These are phyloP conservation scores for Cercophora scortea DNA, from an alignment of 495 filamentous ascomycete genomes.

Conservation along the genomic window DNA sequence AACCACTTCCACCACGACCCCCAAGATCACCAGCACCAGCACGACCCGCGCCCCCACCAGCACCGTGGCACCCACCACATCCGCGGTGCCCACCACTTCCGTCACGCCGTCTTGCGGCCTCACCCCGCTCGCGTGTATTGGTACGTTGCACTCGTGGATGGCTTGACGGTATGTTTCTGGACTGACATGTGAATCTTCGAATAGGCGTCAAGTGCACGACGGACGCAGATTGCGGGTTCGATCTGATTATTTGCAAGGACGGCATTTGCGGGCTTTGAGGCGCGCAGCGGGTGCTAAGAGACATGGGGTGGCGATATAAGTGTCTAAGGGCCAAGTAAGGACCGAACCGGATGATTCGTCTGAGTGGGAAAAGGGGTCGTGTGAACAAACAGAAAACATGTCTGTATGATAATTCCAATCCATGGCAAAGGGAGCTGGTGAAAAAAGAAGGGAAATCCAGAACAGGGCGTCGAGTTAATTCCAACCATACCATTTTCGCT, in stretches of 20 bases:
- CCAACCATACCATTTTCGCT: too few relatives aligned
- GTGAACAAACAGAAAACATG: too few relatives aligned
- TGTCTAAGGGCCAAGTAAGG: too few relatives aligned
- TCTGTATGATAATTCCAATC: too few relatives aligned
- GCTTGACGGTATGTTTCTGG: neutral
- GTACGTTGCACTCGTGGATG: conserved; percentile 7
- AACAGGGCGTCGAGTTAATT: too few relatives aligned
- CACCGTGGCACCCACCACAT: neutral
- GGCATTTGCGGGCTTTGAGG: conserved; percentile 13
- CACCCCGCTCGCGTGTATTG: conserved; percentile 17
- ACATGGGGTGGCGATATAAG: too few relatives aligned
- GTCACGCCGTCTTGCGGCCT: conserved; percentile 5
- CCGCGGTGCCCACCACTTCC: neutral
- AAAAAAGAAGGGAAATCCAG: too few relatives aligned
- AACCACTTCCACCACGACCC: neutral
- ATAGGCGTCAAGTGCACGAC: conserved; percentile 13
- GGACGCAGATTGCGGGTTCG: conserved; percentile 15
- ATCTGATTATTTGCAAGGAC: conserved; percentile 18
- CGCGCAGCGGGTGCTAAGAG: neutral
- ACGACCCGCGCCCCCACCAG: neutral
- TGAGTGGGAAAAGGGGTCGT: too few relatives aligned
- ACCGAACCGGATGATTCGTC: too few relatives aligned
- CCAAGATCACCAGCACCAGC: neutral
- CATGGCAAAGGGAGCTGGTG: too few relatives aligned
- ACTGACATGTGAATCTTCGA: neutral